Evolutionary conservation across 108 stramenopile genomes (phyloP), one percentile per base, ranked within the genome.

Genomic region (Conticribra guillardii): DNA sequence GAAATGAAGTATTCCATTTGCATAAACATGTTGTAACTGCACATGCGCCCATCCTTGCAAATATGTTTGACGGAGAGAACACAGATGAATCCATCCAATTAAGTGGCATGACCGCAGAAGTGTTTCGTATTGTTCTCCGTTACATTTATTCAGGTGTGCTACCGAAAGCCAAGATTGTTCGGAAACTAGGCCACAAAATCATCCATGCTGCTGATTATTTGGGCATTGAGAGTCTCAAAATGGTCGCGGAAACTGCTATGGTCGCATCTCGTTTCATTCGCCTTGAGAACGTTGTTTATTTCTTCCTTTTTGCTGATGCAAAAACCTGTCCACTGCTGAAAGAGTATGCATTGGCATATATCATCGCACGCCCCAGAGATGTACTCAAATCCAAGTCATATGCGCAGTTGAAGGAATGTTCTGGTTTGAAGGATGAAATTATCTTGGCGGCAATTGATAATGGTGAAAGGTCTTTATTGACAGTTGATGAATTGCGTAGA

Each of bases 111-210:
- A 21, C 55, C n/a, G 31, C 54, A 1, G 46, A 69, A 48, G 58
- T 69, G 8, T 47, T 69, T 27, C 41, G 34, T 5, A 1, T 47
- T 1, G 5, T 69, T 27, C 46, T 69, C 3, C 41, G 19, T 0
- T 69, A 48, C n/a, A 14, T 69, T n/a, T 69, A 69, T 47, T 37
- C 27, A 44, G 68, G 57, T 16, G 21, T 7, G n/a, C 44, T 1
- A 16, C 56, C 68, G 17, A n/a, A 34, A 18, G 31, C 11, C 4
- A 18, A 46, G n/a, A 54, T 16, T n/a, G 34, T 54, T 32, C 9
- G 32, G 24, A 54, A 24, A 44, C 11, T 44, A 17, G 65, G 31
- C 0, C 52, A 32, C 32, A 52, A 66, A 9, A 19, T 66, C 3
- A 66, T 66, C 26, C 31, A 66, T 2, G 51, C 52, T n/a, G n/a